Base-by-base conservation (phyloP, 768 basidiomycete species). In the Dacryopinax primogenitus region DNA sequence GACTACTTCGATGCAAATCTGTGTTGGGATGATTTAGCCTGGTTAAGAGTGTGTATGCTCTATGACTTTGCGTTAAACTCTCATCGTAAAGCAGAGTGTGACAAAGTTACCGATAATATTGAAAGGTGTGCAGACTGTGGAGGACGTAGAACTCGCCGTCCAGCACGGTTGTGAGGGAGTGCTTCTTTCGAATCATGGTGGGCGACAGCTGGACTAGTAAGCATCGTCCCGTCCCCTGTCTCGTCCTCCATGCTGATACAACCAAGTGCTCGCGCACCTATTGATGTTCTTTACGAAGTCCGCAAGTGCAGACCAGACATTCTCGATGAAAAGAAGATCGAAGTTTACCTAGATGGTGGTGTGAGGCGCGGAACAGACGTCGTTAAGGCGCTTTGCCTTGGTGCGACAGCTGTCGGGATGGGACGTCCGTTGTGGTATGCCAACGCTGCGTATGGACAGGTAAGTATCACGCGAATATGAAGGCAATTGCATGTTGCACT, bases 361-460 rank as follows among this genome's bases (percentile, higher is more conserved):
- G 71, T 76, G 33, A 51, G 73, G 21, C 63, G 75, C 18, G 77
- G 77, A 3, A 78, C 76, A 0, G 77, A 78, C 47, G 70, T 76
- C 7, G 65, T 77, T 26, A 76, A 76, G 67, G 75, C 76, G 7
- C 64, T 78, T 0, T 74, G 73, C 36, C 67, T 78, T 1, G 93
- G 93, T 11, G 93, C 93, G 1, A 86, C 76, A 67, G 90, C 87
- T 7, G 90, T 93, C 18, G 92, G 93, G 2, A 76, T 96, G 33
- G 93, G 93, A 1, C 79, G 93, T 15, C 81, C 88, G 15, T 90
- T 93, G 78, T 79, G 96, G 12, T 95, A 88, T 71, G 91, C 74
- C 7, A 76, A 79, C 47, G 68, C 71, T 11, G 67, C 73, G 0
- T 78, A 77, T 71, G 77, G 77, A 3, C 26, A 58, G 51, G 51